Evolutionary conservation across 352 stramenopile species (phyloP).

Genomic region (Pilasporangium apinafurcum): DNA sequence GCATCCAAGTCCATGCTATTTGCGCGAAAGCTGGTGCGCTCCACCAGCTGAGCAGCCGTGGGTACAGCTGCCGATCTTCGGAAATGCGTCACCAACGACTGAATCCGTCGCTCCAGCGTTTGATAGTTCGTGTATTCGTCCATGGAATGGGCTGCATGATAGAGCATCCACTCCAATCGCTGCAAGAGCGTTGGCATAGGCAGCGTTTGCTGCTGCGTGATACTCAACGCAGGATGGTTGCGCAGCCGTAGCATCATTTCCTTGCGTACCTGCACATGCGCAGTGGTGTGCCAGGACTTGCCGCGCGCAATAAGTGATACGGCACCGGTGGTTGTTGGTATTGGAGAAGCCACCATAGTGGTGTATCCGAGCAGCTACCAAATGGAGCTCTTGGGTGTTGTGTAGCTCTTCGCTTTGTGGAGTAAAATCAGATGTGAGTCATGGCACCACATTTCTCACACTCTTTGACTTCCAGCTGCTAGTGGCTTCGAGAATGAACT

Average conservation of each 20-base stretch:
- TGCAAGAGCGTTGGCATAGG: conserved; percentile 27
- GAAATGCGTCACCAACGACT: conserved; percentile 64
- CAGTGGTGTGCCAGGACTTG: conserved; percentile 21
- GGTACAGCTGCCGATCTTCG: conserved; percentile 2
- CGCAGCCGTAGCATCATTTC: conserved; percentile 41
- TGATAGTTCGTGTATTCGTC: conserved; percentile 57
- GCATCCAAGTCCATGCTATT: not conserved
- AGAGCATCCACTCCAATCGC: conserved; percentile 74
- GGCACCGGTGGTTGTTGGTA: too few relatives aligned
- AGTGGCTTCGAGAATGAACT: too few relatives aligned
- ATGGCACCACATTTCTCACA: too few relatives aligned
- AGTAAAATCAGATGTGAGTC: too few relatives aligned
- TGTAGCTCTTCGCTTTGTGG: too few relatives aligned
- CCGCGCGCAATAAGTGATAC: too few relatives aligned
- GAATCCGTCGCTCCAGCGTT: conserved; percentile 62
- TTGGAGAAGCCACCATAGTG: too few relatives aligned
- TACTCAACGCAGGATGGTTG: conserved; percentile 19
- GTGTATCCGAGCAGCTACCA: too few relatives aligned
- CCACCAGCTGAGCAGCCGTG: not conserved
- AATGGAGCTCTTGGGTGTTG: too few relatives aligned
- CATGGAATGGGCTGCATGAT: conserved; percentile 54
- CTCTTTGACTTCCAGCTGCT: too few relatives aligned
- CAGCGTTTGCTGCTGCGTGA: conserved; percentile 10
- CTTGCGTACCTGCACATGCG: conserved; percentile 36
- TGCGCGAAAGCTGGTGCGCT: not conserved